These are phyloP conservation scores for Eucalyptus marginata DNA, from an alignment of 345 rosid species.

Conservation along the genomic window DNA sequence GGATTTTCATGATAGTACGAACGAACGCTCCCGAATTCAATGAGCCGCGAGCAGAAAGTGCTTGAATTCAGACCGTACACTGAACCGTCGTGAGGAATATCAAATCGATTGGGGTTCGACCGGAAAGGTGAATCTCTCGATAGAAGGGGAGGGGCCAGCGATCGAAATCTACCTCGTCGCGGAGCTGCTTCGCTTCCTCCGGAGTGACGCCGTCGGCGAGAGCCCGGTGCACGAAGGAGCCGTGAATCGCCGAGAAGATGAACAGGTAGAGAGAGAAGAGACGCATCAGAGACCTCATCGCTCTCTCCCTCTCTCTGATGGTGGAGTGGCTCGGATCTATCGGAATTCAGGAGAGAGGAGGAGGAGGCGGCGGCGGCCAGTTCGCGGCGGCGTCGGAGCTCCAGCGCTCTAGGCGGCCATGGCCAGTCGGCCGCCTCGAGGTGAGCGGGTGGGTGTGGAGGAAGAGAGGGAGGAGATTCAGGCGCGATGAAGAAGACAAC, in stretches of 20 bases:
- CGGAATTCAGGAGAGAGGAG: background rate
- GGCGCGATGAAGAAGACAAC: background rate
- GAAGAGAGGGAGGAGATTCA: background rate
- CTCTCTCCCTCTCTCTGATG: background rate
- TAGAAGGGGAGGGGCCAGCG: background rate
- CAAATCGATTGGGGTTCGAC: background rate
- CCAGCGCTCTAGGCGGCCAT: background rate
- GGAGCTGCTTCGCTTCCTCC: conserved; percentile 67
- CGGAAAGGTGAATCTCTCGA: background rate
- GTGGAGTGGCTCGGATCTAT: background rate
- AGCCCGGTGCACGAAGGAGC: conserved; percentile 7
- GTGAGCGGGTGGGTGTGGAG: background rate
- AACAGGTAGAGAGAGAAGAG: conserved; percentile 10
- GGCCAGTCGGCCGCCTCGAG: background rate
- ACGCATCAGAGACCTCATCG: background rate
- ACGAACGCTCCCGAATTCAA: background rate
- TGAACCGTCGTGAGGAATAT: background rate
- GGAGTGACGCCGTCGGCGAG: conserved; percentile 59
- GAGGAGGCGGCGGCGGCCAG: background rate
- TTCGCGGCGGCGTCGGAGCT: background rate
- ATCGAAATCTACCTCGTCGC: conserved; percentile 66
- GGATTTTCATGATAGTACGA: background rate
- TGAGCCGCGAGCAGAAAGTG: background rate
- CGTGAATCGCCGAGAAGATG: background rate
- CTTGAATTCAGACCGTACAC: background rate